phyloP scores from a whole-genome alignment of 306 rosid genomes.

The Boehmeria nivea region DNA sequence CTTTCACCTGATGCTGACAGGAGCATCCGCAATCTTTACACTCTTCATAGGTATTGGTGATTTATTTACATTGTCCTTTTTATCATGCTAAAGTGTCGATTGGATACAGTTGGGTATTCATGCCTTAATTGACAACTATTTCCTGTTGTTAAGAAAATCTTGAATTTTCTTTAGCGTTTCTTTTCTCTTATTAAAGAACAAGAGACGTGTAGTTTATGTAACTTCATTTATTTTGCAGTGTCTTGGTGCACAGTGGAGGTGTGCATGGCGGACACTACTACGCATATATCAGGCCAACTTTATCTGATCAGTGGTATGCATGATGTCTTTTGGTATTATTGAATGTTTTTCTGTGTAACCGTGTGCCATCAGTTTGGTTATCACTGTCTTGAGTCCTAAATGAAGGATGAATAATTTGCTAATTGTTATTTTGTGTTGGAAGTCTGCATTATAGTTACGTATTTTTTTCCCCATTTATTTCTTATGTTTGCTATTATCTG shows the following conservation, averaged over 20 bases:
- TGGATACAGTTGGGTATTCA: not conserved
- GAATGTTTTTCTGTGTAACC: slow-evolving; percentile 6
- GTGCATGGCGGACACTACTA: slow-evolving; percentile 99
- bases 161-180: too few species aligned
- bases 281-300: slow-evolving; percentile 96
- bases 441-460: not conserved
- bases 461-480: too few species aligned
- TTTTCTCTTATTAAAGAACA: too few species aligned
- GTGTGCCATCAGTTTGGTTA: not conserved
- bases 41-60: slow-evolving; percentile 78
- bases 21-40: slow-evolving; percentile 86
- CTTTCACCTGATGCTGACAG: slow-evolving; percentile 94
- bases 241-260: slow-evolving; percentile 98
- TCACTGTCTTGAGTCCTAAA: not conserved
- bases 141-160: too few species aligned
- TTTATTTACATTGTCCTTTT: not conserved
- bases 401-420: not conserved
- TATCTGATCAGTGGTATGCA: slow-evolving; percentile 84
- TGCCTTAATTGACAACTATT: not conserved
- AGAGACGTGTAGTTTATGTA: slow-evolving; percentile 3
- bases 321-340: slow-evolving; percentile 17
- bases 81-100: not conserved
- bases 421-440: not conserved
- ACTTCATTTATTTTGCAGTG: slow-evolving; percentile 46
- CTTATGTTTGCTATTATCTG: not conserved